Base-by-base conservation (phyloP, 306 rosid species). In the Gastrolobium villosum region DNA sequence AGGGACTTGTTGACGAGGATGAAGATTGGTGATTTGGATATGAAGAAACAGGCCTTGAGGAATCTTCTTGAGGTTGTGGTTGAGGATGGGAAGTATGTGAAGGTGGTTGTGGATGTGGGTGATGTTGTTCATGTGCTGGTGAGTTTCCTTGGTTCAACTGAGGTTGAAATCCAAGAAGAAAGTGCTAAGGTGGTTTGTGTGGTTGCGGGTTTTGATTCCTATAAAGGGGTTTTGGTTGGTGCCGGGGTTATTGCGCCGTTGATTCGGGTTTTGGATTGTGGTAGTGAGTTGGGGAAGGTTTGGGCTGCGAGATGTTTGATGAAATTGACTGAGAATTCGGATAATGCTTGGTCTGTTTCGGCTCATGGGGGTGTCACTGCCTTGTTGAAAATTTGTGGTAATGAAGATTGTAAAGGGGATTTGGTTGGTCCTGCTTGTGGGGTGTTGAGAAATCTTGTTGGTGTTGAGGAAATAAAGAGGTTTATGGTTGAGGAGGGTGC, bases 311-410 rank as follows among this genome's bases (percentile, higher is more conserved):
- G 86, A 81, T 89, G 96, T 86, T 86, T 94, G 90, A 10, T 67
- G 82, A 90, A 91, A 72, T 62, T 92, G 30, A 94, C 98, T 1
- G 93, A 87, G 87, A 92, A 94, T 89, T 88, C 94, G 0, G 94
- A 92, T 1, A 94, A 92, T 65, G 94, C 93, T 70, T 94, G 98
- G 98, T 88, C 88, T 37, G 94, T 94, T 70, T 94, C 97, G 0
- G 96, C 96, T 73, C 98, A 94, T 40, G 98, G 98, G 1, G 98
- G 98, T 71, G 93, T 94, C 59, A 89, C 93, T 7, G 87, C 88
- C 3, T 62, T 94, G 84, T 86, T 92, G 65, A 94, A 90, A 48
- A 86, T 90, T 45, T 94, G 98, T 70, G 70, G 76, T 2, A 36
- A 63, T 62, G 79, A 2, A 5, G 87, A 87, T 65, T 80, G 65